These are phyloP conservation scores for Cyberlindnera veronae DNA, from an alignment of 805 yeast genomes.

Conservation along the genomic window DNA sequence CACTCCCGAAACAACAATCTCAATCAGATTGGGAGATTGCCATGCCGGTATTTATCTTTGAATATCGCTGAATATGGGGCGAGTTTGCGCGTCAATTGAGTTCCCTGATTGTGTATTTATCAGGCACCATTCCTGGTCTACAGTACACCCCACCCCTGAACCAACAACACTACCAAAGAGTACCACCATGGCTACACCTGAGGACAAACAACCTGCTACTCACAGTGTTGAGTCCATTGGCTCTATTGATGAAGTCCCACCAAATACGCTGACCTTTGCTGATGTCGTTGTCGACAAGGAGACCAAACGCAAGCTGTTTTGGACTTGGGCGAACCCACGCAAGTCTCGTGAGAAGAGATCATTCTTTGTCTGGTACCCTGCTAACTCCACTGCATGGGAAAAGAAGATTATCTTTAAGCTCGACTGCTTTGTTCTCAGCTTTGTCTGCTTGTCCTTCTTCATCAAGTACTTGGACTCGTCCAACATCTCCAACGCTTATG, in stretches of 20 bases:
- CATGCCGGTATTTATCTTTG: too few relatives aligned
- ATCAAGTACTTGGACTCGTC: constrained; percentile 18
- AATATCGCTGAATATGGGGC: too few relatives aligned
- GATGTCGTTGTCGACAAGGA: constrained; percentile 4
- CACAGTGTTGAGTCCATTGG: background rate
- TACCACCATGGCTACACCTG: background rate
- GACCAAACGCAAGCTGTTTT: constrained; percentile 14
- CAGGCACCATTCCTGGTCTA: too few relatives aligned
- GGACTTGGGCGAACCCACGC: constrained; percentile 15
- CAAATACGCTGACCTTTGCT: background rate
- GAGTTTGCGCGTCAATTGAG: too few relatives aligned
- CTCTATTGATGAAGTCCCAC: constrained; percentile 1
- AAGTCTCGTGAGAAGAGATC: constrained; percentile 3
- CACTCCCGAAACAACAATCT: too few relatives aligned
- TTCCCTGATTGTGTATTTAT: too few relatives aligned
- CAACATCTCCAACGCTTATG: constrained; percentile 47
- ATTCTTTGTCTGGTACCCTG: constrained; percentile 23
- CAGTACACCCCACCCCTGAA: too few relatives aligned
- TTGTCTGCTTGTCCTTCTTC: constrained; percentile 20
- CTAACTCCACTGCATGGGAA: constrained; percentile 15
- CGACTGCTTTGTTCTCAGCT: constrained; percentile 16
- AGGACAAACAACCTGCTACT: background rate
- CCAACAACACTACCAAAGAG: too few relatives aligned
- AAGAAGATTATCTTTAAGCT: constrained; percentile 18
- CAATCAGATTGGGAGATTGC: too few relatives aligned